phyloP scores from a whole-genome alignment of 177 flowering plant genomes.

The Tripterygium wilfordii region DNA sequence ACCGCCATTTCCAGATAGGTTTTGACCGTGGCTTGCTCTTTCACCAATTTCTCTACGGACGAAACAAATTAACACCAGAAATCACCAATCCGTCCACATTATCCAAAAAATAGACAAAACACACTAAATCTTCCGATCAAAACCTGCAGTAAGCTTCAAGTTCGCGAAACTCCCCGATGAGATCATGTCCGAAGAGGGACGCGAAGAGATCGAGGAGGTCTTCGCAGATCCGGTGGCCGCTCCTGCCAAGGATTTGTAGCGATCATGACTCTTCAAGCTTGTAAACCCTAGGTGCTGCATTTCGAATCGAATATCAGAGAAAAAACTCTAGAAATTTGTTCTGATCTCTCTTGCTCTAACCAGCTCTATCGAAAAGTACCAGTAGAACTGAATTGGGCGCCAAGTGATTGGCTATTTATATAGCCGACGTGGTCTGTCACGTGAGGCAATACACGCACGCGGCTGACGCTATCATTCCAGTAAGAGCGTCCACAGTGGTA shows the following conservation, averaged over 20 bases:
- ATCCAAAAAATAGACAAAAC: no score
- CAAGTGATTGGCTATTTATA: no score
- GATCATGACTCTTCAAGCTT: slow-evolving; percentile 56
- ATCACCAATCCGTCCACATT: no score
- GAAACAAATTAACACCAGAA: slow-evolving; percentile 9
- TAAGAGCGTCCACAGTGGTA: no score
- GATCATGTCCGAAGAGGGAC: slow-evolving; percentile 43
- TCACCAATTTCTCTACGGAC: slow-evolving; percentile 83
- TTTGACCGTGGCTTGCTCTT: slow-evolving; percentile 88
- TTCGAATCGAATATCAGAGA: slow-evolving; percentile 2
- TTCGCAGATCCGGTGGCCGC: slow-evolving; percentile 39
- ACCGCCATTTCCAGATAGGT: slow-evolving; percentile 90
- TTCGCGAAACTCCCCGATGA: slow-evolving; percentile 68
- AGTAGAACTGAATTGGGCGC: no score
- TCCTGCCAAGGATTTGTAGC: slow-evolving; percentile 43
- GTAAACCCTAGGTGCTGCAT: slow-evolving; percentile 69
- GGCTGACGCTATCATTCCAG: no score
- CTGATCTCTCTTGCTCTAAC: not conserved
- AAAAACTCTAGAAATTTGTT: slow-evolving; percentile 6
- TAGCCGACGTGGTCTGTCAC: no score
- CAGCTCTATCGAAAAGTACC: no score
- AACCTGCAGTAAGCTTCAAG: slow-evolving; percentile 94
- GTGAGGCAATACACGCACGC: no score
- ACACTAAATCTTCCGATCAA: no score
- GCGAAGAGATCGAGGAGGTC: slow-evolving; percentile 25